phyloP scores from a whole-genome alignment of 2,329 filamentous ascomycete genomes.

The Westerdykella sp. region DNA sequence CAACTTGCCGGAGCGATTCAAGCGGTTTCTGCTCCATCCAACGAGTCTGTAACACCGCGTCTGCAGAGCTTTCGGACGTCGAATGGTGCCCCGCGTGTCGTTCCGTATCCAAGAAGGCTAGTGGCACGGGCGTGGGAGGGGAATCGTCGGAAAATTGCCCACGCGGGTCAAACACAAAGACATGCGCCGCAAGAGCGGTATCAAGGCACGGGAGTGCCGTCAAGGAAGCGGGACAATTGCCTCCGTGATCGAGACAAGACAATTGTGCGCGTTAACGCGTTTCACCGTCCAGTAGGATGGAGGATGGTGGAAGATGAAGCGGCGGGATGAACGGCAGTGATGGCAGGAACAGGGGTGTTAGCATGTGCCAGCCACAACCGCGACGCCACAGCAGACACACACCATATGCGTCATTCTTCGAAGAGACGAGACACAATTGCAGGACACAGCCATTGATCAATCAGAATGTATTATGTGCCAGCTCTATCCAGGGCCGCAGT shows the following conservation, averaged over 20 bases:
- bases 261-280: no score
- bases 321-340: no score
- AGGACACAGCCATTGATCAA: no score
- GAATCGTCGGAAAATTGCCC: constrained; percentile 15
- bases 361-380: no score
- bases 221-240: constrained; percentile 13
- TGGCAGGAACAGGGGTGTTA: no score
- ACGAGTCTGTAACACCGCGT: constrained; percentile 18
- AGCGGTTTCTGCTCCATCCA: constrained; percentile 23
- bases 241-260: constrained; percentile 17
- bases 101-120: constrained; percentile 24
- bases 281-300: no score
- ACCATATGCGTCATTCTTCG: no score
- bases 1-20: constrained; percentile 21
- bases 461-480: no score
- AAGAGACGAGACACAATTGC: no score
- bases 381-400: no score
- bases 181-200: constrained; percentile 7
- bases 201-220: constrained; percentile 10
- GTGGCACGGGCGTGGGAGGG: constrained; percentile 7
- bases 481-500: no score
- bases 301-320: no score
- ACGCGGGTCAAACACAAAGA: constrained; percentile 9
- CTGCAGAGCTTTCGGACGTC: constrained; percentile 9
- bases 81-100: constrained; percentile 8